Base-by-base conservation (phyloP, 148 eudicot genomes). In the Polygonum aviculare region DNA sequence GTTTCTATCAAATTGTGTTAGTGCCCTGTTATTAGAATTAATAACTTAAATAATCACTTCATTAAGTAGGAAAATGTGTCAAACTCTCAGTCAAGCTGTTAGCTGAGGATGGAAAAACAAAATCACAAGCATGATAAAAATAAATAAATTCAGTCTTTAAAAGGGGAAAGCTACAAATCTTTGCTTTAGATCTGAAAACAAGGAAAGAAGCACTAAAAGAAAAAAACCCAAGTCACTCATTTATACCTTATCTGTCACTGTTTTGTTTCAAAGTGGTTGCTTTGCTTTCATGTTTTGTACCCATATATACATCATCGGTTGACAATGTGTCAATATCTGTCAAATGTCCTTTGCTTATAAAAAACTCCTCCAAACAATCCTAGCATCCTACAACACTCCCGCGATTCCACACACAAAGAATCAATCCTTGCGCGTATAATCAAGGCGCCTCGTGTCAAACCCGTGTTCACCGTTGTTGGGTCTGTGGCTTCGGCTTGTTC, bases 281-380 rank as follows among this genome's bases (percentile, higher is more conserved):
- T 67, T 67, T 67, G 72, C 21, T 67, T 65, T 62, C 19, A 5
- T 14, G 2, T 8, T 35, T 35, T 35, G 19, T 38, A 41, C 38
- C 36, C 69, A 11, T 60, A 22, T 10, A 35, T 16, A 36, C 72
- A 67, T 67, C 44, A 67, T n/a, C 10, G 40, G 72, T 67, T 67
- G 72, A 15, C 72, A 67, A 67, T 16, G 18, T 63, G 72, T 67
- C 72, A 67, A 5, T 38, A 38, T 67, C 72, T 67, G 21, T 67
- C 39, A 38, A 26, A 26, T 67, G 14, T 35, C 2, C 47, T 44
- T 15, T 60, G 36, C 69, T 60, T 60, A 10, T 10, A 2, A 31
- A 26, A 67, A 36, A 67, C 72, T 63, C 67, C 8, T 60, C 1
- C 36, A 60, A 26, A 60, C 36, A 60, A 60, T 26, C 26, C 33